A percentile compares a stretch with the other conserved stretches of the same genome.
These are phyloP conservation scores for Macrophomina pseudophaseolina DNA, from an alignment of 2,329 filamentous ascomycete genomes.

Conservation along the genomic window DNA sequence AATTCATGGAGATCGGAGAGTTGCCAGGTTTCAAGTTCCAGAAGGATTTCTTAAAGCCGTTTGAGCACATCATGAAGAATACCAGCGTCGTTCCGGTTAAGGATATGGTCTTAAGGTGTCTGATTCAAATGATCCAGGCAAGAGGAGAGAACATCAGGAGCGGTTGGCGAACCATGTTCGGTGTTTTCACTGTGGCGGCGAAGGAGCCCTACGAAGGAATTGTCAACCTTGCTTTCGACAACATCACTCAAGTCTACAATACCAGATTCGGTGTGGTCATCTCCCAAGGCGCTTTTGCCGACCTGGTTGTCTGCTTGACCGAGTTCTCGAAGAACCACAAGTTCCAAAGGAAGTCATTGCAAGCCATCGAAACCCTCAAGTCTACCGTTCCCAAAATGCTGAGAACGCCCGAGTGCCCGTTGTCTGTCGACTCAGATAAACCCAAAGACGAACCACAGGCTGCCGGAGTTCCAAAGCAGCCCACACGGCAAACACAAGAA, in stretches of 20 bases:
- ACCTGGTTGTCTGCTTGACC: conserved; percentile 93
- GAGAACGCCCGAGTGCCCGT: conserved; percentile 89
- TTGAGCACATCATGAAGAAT: conserved; percentile 96
- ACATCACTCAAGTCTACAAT: conserved; percentile 94
- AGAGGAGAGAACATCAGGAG: conserved; percentile 95
- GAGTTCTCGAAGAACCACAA: conserved; percentile 99
- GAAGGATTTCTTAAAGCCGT: conserved; percentile 98
- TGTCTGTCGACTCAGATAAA: conserved; percentile 69
- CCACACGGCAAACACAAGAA: conserved; percentile 83
- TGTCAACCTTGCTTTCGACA: conserved; percentile 95
- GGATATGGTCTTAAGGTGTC: conserved; percentile 92
- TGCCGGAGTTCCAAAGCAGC: conserved; percentile 63
- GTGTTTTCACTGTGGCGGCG: conserved; percentile 95
- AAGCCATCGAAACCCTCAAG: conserved; percentile 93
- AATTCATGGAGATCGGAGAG: conserved; percentile 98
- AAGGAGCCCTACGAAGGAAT: conserved; percentile 93
- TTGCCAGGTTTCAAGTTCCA: conserved; percentile 99
- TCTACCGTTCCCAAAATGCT: conserved; percentile 94
- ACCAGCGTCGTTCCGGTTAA: conserved; percentile 91
- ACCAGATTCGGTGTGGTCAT: conserved; percentile 95
- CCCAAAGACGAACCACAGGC: conserved; percentile 55
- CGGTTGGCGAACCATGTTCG: conserved; percentile 99
- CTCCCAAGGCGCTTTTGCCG: conserved; percentile 93
- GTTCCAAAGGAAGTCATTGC: conserved; percentile 97
- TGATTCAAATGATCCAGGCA: conserved; percentile 99